Base-by-base conservation (phyloP, 2,329 filamentous ascomycete genomes). In the Aspergillus tanneri region DNA sequence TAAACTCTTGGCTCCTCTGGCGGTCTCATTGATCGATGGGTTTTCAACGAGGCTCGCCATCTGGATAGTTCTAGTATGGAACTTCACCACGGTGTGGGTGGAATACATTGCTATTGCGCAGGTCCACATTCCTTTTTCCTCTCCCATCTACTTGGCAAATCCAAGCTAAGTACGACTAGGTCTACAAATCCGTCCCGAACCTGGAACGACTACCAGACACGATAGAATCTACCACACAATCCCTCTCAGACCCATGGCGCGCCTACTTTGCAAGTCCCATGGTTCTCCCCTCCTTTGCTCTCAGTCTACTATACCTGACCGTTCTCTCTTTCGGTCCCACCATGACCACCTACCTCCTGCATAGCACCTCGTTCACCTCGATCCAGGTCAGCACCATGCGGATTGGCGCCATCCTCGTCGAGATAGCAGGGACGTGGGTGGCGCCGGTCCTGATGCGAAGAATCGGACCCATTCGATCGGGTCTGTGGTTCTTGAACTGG, bases 401-500 rank as follows among this genome's bases (percentile, higher is more conserved):
- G 27, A 73, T 74, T 5, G 66, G 70, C 14, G 74, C 77, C 3
- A 77, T 77, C 4, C 39, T 73, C 6, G 72, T 79, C n/a, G 79
- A 82, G 55, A 68, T 82, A 10, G 75, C 71, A 12, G 77, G 77
- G 9, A 82, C 79, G 2, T 72, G 78, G 56, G 64, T 77, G 6
- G 79, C 78, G 1, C 79, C 79, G 0, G 59, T 69, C 12, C 66
- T 77, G 4, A 77, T 81, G 61, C 64, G 66, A 2, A 68, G 66
- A 30, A 77, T 85, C 30, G 82, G 83, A 0, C 70, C 77, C 1
- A 72, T 88, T 6, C 73, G 87, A n/a, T 76, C 79, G 0, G 87
- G 86, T 0, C 73, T 90, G 3, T 90, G 87, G 87, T 83, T 82
- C 53, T 62, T 85, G 8, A 83, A 78, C 46, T 87, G 83, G 80